Percentiles rank a stretch among this genome's conserved stretches.
Evolutionary conservation across 2,329 filamentous ascomycete species (phyloP).

Genomic region (Colletotrichum lupini): DNA sequence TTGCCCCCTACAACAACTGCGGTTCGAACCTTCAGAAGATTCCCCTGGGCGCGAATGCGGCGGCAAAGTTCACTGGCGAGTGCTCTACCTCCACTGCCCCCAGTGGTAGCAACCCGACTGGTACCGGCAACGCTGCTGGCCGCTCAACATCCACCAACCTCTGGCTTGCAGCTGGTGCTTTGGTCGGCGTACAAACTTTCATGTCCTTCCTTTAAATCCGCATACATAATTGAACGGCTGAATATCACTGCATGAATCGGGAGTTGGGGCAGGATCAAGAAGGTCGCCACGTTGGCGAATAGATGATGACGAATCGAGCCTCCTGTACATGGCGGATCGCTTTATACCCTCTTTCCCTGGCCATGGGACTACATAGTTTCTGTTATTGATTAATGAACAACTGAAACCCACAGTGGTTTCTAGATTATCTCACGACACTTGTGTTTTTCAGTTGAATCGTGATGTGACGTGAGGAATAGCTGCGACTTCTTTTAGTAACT

Average conservation of each 20-base stretch:
- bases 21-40: conserved; percentile 40
- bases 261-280: conserved; percentile 25
- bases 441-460: not conserved
- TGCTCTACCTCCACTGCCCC: conserved; percentile 30
- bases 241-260: conserved; percentile 17
- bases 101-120: not conserved
- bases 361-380: conserved; percentile 24
- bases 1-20: conserved; percentile 41
- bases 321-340: conserved; percentile 20
- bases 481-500: too few species aligned
- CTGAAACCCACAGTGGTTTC: not conserved
- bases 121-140: conserved; percentile 20
- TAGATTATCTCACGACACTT: not conserved
- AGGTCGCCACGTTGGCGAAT: conserved; percentile 9
- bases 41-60: conserved; percentile 38
- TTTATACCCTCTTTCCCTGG: conserved; percentile 30
- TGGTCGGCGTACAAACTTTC: conserved; percentile 17
- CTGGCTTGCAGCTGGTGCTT: conserved; percentile 18
- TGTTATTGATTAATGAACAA: conserved; percentile 13
- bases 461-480: not conserved
- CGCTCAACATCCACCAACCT: conserved; percentile 7
- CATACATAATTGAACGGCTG: conserved; percentile 24
- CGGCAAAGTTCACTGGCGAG: conserved; percentile 38
- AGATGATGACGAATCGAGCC: conserved; percentile 10
- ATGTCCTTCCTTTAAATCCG: conserved; percentile 27